Base-by-base conservation (phyloP, 2,329 filamentous ascomycete genomes). In the Calonectria montana region DNA sequence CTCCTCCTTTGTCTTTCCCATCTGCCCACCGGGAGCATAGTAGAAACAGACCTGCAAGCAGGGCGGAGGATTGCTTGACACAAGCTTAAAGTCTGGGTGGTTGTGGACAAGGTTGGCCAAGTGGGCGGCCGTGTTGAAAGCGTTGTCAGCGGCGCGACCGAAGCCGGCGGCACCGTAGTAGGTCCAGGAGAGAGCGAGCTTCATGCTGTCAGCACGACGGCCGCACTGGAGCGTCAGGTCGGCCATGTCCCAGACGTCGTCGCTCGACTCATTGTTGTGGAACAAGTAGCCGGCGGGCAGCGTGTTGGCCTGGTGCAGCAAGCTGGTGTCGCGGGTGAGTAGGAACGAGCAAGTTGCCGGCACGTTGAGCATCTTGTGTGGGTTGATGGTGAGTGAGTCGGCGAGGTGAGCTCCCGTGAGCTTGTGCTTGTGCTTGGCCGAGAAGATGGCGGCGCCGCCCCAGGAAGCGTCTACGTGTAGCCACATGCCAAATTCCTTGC, bases 1-100 rank as follows among this genome's bases (percentile, higher is more conserved):
- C 67, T 81, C 83, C 47, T 82, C 82, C 10, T 80, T 74, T 15
- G 85, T 82, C 0, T 81, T 81, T 0, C 82, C 77, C 59, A 93
- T 75, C 70, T 82, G 77, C 2, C 91, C 90, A 1, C 74, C 75
- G 0, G 90, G 90, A 0, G 92, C 91, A 79, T 94, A 95, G 82
- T 98, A 98, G 83, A 98, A 98, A 86, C 96, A 98, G 21, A 98
- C 94, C 85, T 98, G 97, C 81, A 98, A 85, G 83, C 96, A 98
- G 0, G 94, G 94, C 59, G 96, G 92, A 35, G 95, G 94, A 78
- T 94, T 92, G 68, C 90, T 87, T 16, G 91, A 94, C 4, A 97
- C 90, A n/a, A 97, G 87, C 21, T 90, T 84, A 76, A 98, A 93
- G 76, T 94, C 86, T 0, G 84, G 81, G 48, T 88, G 87, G 15